Evolutionary conservation across 345 rosid genomes (phyloP), one percentile per base, ranked within the genome.

Genomic region (Syzygium oleosum): DNA sequence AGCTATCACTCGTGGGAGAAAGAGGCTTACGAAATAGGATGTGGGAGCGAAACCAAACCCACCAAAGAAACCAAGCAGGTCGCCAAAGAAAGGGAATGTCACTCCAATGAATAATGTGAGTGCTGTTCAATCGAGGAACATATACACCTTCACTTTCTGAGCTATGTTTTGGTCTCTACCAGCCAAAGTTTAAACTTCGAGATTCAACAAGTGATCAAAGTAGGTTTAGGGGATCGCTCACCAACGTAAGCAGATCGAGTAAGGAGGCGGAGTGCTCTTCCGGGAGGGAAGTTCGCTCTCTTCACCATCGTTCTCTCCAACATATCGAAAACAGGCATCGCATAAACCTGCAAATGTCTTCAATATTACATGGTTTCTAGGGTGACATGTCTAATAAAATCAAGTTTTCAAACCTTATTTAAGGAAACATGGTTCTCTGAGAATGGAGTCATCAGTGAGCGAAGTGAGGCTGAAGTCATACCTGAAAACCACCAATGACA

Each of bases 31-130:
- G 84, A 98, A 96, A 90, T 91, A 96, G 73, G 99, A 95, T 87
- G 98, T 96, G 85, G 99, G 98, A 52, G 99, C 96, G 89, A 95
- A 96, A 25, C 98, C 97, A 89, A 98, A 98, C 85, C 99, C 99
- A 41, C 99, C 99, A 84, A 98, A 98, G 93, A 96, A 98, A 84
- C 99, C 99, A 87, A 98, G 94, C 90, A 98, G 97, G 89, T 98
- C 99, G 79, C 99, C 99, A 56, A 98, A 96, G 93, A 98, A 98
- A 3, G 98, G 99, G 90, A 98, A 98, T 6, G 94, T 96, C 84
- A 96, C 96, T 92, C 97, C 99, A 59, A 92, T 54, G 78, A 98
- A 93, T 55, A 98, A 90, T 27, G 99, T 96, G 88, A 98, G 93
- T 84, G 97, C 99, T 95, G 98, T 90, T 83, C 79, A 22, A 68